Base-by-base conservation (phyloP, 2,329 filamentous ascomycete species). In the Sclerotinia sclerotiorum region DNA sequence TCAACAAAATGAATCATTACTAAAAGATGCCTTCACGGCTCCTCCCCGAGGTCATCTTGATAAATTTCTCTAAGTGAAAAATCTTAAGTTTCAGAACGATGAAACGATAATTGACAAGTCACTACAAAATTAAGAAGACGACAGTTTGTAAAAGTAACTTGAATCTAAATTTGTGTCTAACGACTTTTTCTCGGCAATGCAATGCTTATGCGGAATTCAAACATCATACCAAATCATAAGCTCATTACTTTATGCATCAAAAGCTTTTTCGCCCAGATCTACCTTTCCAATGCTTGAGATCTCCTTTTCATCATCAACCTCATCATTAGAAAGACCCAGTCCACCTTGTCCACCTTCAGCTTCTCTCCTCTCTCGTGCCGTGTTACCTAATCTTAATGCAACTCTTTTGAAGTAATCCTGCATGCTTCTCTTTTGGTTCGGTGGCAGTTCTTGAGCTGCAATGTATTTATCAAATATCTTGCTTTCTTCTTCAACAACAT, bases 361-460 rank as follows among this genome's bases (percentile, higher is more conserved):
- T 74, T 97, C 94, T 76, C 88, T 91, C 74, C 95, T 86, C 81
- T 99, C 95, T 71, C 93, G 86, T 1, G 92, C 93, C 79, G 98
- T 95, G 24, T 83, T 86, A n/a, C 91, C 94, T 27, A 98, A 81
- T 74, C 94, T 87, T 76, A 94, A 79, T 1, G 93, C 93, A 72
- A 99, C 92, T 54, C 95, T 85, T 84, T 97, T 97, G 82, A 98
- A 98, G 81, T 99, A 99, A 79, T 99, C 95, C 69, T 89, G 86
- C 90, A 99, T 97, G 78, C 90, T 93, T 74, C 94, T 86, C 84
- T 96, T 95, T 24, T 88, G 88, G 52, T 87, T 90, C 0, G 91
- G 80, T 11, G 88, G 84, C 69, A 97, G 80, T 3, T 87, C 87
- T 1, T 89, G 84, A 0, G 88, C 88, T 13, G 86, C 83, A 82